These are phyloP conservation scores for Xylariaceae sp. DNA, from an alignment of 2,329 filamentous ascomycete species.

Conservation along the genomic window DNA sequence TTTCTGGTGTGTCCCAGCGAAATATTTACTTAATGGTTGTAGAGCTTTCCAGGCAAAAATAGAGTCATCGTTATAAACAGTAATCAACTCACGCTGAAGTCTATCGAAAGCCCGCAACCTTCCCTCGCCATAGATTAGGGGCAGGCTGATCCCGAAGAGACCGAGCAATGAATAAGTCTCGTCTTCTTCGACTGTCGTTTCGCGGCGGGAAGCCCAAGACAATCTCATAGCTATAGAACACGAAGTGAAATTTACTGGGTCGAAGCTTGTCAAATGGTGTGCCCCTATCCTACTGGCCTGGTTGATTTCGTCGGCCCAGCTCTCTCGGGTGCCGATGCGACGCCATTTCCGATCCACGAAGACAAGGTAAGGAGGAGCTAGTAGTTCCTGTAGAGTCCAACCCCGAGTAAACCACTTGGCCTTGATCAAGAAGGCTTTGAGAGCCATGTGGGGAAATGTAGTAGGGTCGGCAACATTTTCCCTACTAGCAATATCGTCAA, in stretches of 20 bases:
- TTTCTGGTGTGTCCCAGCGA: not conserved
- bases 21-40: not conserved
- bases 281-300: slow-evolving; percentile 9
- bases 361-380: slow-evolving; percentile 11
- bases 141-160: slow-evolving; percentile 38
- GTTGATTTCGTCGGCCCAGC: slow-evolving; percentile 11
- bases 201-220: slow-evolving; percentile 35
- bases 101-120: slow-evolving; percentile 32
- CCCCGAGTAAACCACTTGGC: slow-evolving; percentile 23
- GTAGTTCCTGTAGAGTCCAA: too few species aligned
- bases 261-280: slow-evolving; percentile 1
- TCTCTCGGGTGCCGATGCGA: not conserved
- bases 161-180: slow-evolving; percentile 38
- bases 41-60: slow-evolving; percentile 20
- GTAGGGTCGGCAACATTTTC: slow-evolving; percentile 1
- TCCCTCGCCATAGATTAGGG: slow-evolving; percentile 41
- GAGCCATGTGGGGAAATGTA: not conserved
- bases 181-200: slow-evolving; percentile 35
- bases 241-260: slow-evolving; percentile 6
- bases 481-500: slow-evolving; percentile 1
- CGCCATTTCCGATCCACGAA: slow-evolving; percentile 17
- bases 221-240: slow-evolving; percentile 32
- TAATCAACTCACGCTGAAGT: slow-evolving; percentile 37
- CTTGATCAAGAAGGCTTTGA: slow-evolving; percentile 5
- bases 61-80: slow-evolving; percentile 19